Evolutionary conservation across 2,329 filamentous ascomycete genomes (phyloP).

Genomic region (Fusarium decemcellulare): DNA sequence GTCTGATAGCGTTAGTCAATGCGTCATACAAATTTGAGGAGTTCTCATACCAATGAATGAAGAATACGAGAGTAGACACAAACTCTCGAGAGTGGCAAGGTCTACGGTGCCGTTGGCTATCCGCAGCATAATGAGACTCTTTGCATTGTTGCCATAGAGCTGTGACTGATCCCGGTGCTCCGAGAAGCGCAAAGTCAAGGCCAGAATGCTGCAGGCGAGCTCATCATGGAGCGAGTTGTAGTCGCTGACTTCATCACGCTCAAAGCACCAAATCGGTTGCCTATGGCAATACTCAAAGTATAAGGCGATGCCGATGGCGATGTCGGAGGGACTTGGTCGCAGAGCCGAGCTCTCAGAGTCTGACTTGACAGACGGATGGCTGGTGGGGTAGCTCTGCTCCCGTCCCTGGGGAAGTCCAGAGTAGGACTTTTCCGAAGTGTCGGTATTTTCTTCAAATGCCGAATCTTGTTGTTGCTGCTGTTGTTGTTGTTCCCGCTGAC

Average conservation of each 20-base stretch:
- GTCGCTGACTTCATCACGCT: constrained; percentile 57
- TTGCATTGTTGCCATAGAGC: constrained; percentile 56
- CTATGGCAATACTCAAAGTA: constrained; percentile 61
- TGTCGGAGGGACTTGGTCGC: constrained; percentile 50
- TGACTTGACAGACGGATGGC: constrained; percentile 45
- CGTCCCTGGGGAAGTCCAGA: constrained; percentile 49
- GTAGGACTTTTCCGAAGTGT: constrained; percentile 52
- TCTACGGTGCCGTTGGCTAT: constrained; percentile 66
- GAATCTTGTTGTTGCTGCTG: constrained; percentile 42
- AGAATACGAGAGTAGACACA: constrained; percentile 65
- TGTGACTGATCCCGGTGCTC: constrained; percentile 51
- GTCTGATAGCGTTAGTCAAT: constrained; percentile 51
- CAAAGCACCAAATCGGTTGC: constrained; percentile 62
- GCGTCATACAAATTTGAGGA: no score
- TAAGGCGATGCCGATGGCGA: constrained; percentile 53
- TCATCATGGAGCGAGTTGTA: constrained; percentile 55
- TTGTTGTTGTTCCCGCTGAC: constrained; percentile 22
- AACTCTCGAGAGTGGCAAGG: constrained; percentile 63
- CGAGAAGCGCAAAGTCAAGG: constrained; percentile 57
- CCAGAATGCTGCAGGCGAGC: constrained; percentile 58
- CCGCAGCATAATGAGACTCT: constrained; percentile 61
- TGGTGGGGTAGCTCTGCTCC: constrained; percentile 41
- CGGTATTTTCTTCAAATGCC: constrained; percentile 49
- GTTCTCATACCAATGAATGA: constrained; percentile 61
- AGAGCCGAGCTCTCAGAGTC: constrained; percentile 47